Conservation (phyloP, 768 basidiomycete genomes). For the Panellus pusillus region DNA sequence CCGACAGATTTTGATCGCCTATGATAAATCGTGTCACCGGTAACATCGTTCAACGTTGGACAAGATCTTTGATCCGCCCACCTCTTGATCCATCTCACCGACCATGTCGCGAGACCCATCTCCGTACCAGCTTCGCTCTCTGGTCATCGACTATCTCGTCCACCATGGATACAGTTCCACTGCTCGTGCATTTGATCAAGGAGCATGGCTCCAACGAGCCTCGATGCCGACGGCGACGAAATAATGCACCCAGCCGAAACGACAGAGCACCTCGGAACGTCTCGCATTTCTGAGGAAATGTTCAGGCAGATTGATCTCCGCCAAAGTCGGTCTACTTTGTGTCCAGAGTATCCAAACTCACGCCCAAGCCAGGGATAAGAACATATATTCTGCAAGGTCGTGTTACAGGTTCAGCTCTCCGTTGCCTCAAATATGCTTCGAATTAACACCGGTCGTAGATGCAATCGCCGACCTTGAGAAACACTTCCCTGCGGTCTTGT, state of each 20-base stretch:
- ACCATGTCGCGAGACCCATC: background rate
- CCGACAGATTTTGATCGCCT: too few species aligned
- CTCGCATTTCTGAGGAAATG: constrained; percentile 36
- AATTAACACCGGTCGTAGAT: constrained; percentile 26
- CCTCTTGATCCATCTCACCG: too few species aligned
- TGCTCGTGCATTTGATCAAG: constrained; percentile 64
- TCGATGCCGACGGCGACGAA: constrained; percentile 74
- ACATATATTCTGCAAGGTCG: constrained; percentile 69
- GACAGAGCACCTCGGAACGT: constrained; percentile 17
- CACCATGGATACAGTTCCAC: constrained; percentile 75
- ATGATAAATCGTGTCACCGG: too few species aligned
- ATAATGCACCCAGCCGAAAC: constrained; percentile 33
- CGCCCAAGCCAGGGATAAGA: constrained; percentile 57
- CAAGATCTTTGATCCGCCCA: too few species aligned
- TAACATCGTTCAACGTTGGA: too few species aligned
- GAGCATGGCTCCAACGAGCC: constrained; percentile 52
- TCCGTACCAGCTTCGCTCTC: constrained; percentile 34
- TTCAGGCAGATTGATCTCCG: constrained; percentile 51
- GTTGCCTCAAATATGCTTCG: too few species aligned
- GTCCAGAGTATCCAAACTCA: constrained; percentile 16
- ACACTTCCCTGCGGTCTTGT: constrained; percentile 76
- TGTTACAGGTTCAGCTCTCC: constrained; percentile 39
- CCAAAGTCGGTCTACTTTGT: constrained; percentile 40
- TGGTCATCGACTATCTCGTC: constrained; percentile 77
- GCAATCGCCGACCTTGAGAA: constrained; percentile 65